Percentiles rank a stretch among this genome's conserved stretches.
Conservation (phyloP, 176 grass and related monocot species). For the Phragmites australis region DNA sequence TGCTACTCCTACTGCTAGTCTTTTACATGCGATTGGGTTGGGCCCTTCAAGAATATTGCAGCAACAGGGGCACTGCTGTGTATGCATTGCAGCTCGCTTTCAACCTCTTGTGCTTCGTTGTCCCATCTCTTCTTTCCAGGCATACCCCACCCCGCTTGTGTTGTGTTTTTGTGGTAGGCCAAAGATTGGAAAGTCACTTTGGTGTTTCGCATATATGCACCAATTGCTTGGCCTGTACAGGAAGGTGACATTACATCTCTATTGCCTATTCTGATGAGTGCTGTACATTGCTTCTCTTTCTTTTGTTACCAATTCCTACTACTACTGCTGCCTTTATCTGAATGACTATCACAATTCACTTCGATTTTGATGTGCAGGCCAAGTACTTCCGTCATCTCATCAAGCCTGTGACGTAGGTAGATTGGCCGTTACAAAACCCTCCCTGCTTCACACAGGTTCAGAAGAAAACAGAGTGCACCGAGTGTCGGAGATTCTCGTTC, state of each 20-base stretch:
- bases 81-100: background rate
- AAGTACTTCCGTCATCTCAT: constrained; percentile 70
- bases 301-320: background rate
- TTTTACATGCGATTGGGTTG: background rate
- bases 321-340: background rate
- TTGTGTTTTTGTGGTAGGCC: constrained; percentile 7
- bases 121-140: background rate
- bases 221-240: background rate
- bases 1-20: background rate
- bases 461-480: background rate
- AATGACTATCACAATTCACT: background rate
- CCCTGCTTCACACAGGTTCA: background rate
- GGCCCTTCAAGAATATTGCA: too few species aligned
- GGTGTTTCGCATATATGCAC: background rate
- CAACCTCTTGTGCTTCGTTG: background rate
- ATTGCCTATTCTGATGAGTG: background rate
- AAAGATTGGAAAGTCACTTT: constrained; percentile 21
- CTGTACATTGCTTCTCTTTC: background rate
- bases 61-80: too few species aligned
- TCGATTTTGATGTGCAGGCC: constrained; percentile 36
- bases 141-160: background rate
- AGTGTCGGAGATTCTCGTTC: background rate
- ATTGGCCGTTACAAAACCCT: constrained; percentile 15
- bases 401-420: constrained; percentile 54
- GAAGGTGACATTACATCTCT: background rate